Percentiles rank a stretch among this genome's conserved stretches.
Evolutionary conservation across 768 basidiomycete genomes (phyloP).

Genomic region (Podaxis carcinomalis): DNA sequence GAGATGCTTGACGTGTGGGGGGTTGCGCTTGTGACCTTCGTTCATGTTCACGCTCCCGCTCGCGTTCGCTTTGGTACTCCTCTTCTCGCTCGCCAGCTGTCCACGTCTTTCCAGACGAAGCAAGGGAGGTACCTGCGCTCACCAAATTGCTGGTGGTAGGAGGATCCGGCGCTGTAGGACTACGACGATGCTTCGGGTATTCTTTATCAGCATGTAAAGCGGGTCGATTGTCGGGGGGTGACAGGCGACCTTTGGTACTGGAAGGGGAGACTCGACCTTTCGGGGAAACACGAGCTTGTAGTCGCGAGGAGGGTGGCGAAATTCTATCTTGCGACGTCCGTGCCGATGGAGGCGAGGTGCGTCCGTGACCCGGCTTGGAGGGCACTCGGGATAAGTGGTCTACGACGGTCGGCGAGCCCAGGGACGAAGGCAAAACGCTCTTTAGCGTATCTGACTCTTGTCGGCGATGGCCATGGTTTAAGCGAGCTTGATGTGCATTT

Average conservation of each 20-base stretch:
- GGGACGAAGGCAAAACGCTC: conserved; percentile 29
- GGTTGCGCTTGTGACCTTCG: conserved; percentile 23
- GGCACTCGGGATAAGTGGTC: conserved; percentile 19
- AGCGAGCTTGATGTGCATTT: conserved; percentile 19
- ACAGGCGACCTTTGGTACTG: conserved; percentile 24
- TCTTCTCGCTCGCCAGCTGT: conserved; percentile 39
- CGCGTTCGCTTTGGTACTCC: conserved; percentile 25
- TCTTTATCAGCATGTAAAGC: conserved; percentile 24
- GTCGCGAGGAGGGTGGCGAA: conserved; percentile 19
- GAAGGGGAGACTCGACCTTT: conserved; percentile 27
- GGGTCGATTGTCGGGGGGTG: conserved; percentile 24
- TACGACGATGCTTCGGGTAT: conserved; percentile 51
- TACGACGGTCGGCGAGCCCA: conserved; percentile 53
- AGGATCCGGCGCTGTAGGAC: conserved; percentile 65
- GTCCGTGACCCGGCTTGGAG: conserved; percentile 12
- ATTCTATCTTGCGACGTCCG: conserved; percentile 13
- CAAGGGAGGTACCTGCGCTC: conserved; percentile 17
- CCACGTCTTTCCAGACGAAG: conserved; percentile 37
- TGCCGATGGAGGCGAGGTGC: conserved; percentile 22
- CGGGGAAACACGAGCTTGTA: conserved; percentile 22
- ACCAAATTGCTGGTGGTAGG: conserved; percentile 37
- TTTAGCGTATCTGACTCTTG: conserved; percentile 78
- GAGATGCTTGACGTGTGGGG: conserved; percentile 24
- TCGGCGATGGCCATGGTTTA: conserved; percentile 49
- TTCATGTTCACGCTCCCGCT: conserved; percentile 25